A percentile compares a stretch with the other conserved stretches of the same genome.
Evolutionary conservation across 192 early-diverging fungal genomes (phyloP).

Genomic region (Gryganskiella cystojenkinii): DNA sequence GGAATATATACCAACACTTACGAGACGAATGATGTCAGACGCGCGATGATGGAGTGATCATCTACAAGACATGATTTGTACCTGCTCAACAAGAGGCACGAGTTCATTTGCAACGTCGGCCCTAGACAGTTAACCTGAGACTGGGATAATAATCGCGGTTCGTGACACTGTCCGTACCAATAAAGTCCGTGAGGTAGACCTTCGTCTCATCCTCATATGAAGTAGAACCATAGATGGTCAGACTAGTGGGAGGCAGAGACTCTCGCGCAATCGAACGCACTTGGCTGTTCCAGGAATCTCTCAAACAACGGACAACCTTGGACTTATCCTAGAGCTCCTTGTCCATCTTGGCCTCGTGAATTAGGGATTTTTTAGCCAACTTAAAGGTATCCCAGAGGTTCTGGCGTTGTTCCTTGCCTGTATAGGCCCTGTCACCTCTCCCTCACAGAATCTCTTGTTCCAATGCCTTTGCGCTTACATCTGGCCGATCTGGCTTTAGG

Average conservation of each 20-base stretch:
- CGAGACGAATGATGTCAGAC: no score
- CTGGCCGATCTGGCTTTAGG: slow-evolving; percentile 3
- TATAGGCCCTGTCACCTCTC: not conserved
- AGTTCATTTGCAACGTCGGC: no score
- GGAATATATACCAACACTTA: no score
- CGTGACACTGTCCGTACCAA: not conserved
- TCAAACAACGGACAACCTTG: slow-evolving; percentile 6
- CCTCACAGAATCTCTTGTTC: slow-evolving; percentile 8
- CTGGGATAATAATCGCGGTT: no score
- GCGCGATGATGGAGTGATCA: no score
- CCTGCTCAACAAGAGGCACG: no score
- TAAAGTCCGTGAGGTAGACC: slow-evolving; percentile 3
- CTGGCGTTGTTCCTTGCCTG: not conserved
- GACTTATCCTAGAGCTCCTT: no score
- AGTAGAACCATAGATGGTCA: slow-evolving; percentile 5
- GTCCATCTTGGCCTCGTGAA: no score
- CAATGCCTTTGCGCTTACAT: slow-evolving; percentile 5
- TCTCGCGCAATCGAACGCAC: slow-evolving; percentile 5
- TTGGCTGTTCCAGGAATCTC: slow-evolving; percentile 1
- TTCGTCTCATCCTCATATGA: slow-evolving; percentile 2
- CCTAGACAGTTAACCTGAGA: no score
- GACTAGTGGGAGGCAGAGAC: not conserved
- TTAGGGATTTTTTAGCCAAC: slow-evolving; percentile 8
- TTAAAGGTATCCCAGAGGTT: slow-evolving; percentile 7
- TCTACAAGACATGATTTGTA: no score